Base-by-base conservation (phyloP, 306 rosid genomes). In the Casuarina glauca region DNA sequence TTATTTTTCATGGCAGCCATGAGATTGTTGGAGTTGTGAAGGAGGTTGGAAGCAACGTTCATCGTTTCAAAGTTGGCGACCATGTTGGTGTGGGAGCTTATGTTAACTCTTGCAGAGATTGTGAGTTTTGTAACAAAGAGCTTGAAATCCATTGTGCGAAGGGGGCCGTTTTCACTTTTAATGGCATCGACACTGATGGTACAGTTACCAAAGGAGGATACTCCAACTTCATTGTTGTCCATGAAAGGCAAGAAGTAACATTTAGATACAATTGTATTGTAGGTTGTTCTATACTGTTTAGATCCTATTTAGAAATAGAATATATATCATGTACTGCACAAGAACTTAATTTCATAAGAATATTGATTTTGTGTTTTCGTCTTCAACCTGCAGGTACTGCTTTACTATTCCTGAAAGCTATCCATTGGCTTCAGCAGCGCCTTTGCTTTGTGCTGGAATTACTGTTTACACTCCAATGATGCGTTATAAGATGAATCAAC, bases 381-480 rank as follows among this genome's bases (percentile, higher is more conserved):
- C 55, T 78, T 84, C 61, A 64, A 73, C 76, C 61, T 74, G 57
- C 82, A 93, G 98, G 84, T 93, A 93, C 82, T 89, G 97, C 91
- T 87, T 81, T 80, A 26, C 38, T 72, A 93, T 93, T 72, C 98
- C 98, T 15, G 84, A 89, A 55, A 52, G 64, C 79, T 89, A 91
- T 81, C 93, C 98, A 49, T 72, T 89, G 82, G 93, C 93, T 78
- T 87, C 92, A 26, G 98, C 97, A 15, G 98, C 93, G 63, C 98
- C 98, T 82, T 76, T 93, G 83, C 98, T 93, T 61, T 93, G 98
- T 78, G 98, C 95, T 73, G 32, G 32, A 26, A 26, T 26, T 26
- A 26, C 32, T 26, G 32, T 26, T 26, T 26, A 26, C 32, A 26
- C 32, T 26, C 32, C 32, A 26, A 26, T 26, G 32, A 26, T 26